Evolutionary conservation across 768 basidiomycete genomes (phyloP).

Genomic region (Phylloporus rhodoxanthus): DNA sequence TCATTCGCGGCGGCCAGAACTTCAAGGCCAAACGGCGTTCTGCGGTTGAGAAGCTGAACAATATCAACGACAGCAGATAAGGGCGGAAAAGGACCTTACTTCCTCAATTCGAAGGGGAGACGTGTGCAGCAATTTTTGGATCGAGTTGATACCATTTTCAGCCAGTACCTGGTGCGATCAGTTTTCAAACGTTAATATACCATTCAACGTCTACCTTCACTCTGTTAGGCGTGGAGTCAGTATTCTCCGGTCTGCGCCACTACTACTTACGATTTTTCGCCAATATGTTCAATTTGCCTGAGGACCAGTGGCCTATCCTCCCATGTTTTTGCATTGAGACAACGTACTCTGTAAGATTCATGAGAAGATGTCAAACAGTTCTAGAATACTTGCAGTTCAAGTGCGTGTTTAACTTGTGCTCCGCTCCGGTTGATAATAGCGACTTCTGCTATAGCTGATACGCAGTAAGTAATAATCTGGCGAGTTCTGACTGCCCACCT

Average conservation of each 20-base stretch:
- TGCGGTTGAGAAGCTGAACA: constrained; percentile 63
- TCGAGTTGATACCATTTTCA: constrained; percentile 61
- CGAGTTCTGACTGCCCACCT: constrained; percentile 39
- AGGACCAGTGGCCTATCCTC: constrained; percentile 82
- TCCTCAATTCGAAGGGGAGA: constrained; percentile 58
- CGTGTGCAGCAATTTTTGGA: constrained; percentile 51
- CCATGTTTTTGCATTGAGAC: constrained; percentile 83
- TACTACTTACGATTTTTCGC: constrained; percentile 76
- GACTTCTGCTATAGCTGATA: constrained; percentile 70
- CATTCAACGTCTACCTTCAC: constrained; percentile 18
- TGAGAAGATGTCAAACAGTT: not conserved
- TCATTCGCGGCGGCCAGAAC: constrained; percentile 55
- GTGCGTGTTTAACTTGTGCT: constrained; percentile 58
- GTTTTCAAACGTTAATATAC: not conserved
- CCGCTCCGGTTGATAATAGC: constrained; percentile 63
- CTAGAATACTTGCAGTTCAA: constrained; percentile 59
- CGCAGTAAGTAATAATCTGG: constrained; percentile 3
- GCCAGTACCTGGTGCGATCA: constrained; percentile 57
- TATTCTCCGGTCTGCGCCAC: not conserved
- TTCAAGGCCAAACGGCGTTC: constrained; percentile 68
- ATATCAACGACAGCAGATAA: constrained; percentile 3
- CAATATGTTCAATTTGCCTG: constrained; percentile 84
- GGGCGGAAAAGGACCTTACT: constrained; percentile 31
- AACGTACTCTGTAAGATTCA: constrained; percentile 50
- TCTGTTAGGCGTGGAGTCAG: constrained; percentile 12